Conservation (phyloP, 2,329 filamentous ascomycete genomes). For the Ophiocordyceps camponoti-rufipedis region DNA sequence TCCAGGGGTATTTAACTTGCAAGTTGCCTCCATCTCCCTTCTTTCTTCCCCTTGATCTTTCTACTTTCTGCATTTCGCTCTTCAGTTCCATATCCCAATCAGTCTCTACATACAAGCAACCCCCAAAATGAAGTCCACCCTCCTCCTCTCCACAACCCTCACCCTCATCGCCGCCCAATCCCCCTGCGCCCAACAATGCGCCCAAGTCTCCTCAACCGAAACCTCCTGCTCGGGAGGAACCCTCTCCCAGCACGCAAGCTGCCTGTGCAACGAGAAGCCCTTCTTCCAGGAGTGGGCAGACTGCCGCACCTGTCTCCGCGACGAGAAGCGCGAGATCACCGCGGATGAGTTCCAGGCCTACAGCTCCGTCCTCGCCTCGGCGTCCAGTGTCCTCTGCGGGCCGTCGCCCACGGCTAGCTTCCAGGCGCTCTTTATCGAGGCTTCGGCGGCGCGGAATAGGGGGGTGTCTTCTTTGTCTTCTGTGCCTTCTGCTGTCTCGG, state of each 20-base stretch:
- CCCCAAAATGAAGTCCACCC: conserved; percentile 5
- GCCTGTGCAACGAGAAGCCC: conserved; percentile 8
- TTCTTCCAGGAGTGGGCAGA: conserved; percentile 24
- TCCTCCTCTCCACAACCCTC: conserved; percentile 3
- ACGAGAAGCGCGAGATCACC: conserved; percentile 8
- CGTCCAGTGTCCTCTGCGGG: conserved; percentile 16
- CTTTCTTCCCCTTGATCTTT: not conserved
- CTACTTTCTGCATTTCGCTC: too few species aligned
- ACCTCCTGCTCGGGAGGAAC: not conserved
- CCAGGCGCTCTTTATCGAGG: conserved; percentile 12
- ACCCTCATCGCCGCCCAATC: conserved; percentile 1
- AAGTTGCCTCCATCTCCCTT: not conserved
- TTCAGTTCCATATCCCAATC: not conserved
- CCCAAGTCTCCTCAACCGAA: conserved; percentile 3
- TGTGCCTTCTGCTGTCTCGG: too few species aligned
- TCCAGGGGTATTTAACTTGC: not conserved
- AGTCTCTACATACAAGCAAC: not conserved
- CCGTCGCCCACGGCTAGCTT: conserved; percentile 19
- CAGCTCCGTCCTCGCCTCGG: conserved; percentile 10
- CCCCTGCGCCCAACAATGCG: conserved; percentile 9
- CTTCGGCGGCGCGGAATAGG: not conserved
- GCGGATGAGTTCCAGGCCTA: conserved; percentile 16
- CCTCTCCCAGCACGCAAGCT: not conserved
- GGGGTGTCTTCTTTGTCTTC: too few species aligned
- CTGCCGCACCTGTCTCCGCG: conserved; percentile 21